phyloP scores from a whole-genome alignment of 2,329 filamentous ascomycete genomes.

The Xenoacremonium recifei region DNA sequence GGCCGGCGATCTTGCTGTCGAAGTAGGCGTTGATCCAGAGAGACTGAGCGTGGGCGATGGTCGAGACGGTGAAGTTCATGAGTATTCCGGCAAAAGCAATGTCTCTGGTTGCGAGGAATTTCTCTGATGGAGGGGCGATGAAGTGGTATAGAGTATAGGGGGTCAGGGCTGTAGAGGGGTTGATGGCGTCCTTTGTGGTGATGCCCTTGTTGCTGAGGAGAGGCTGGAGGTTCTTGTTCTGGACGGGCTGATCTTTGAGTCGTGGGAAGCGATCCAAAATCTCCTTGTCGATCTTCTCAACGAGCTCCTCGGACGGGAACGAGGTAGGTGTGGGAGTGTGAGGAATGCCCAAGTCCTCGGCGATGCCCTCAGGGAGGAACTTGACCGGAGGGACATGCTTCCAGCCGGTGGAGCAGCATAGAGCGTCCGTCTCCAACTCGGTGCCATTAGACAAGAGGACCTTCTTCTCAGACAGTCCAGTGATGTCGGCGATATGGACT shows the following conservation, averaged over 20 bases:
- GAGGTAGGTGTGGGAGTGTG: conserved; percentile 30
- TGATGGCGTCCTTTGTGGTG: conserved; percentile 27
- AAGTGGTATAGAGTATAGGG: conserved; percentile 45
- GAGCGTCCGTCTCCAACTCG: conserved; percentile 45
- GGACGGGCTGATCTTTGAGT: conserved; percentile 49
- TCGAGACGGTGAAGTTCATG: conserved; percentile 41
- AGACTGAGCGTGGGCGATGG: conserved; percentile 47
- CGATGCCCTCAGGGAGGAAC: conserved; percentile 49
- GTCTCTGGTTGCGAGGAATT: conserved; percentile 34
- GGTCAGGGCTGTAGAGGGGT: conserved; percentile 21
- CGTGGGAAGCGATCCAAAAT: conserved; percentile 54
- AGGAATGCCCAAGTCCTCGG: conserved; percentile 48
- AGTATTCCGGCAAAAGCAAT: conserved; percentile 46
- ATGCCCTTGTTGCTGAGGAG: conserved; percentile 38
- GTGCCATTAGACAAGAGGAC: conserved; percentile 52
- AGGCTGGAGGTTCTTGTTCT: conserved; percentile 44
- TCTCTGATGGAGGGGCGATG: conserved; percentile 40
- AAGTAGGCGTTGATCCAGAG: conserved; percentile 69
- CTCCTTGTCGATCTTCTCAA: conserved; percentile 47
- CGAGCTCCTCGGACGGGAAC: conserved; percentile 24
- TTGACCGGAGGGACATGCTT: conserved; percentile 50
- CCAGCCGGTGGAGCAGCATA: conserved; percentile 61
- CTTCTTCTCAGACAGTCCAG: conserved; percentile 35
- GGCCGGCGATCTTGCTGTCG: conserved; percentile 22
- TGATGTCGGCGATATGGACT: conserved; percentile 49